A percentile compares a stretch with the other conserved stretches of the same genome.
Evolutionary conservation across 2,329 filamentous ascomycete genomes (phyloP).

Genomic region (Chrysosporium keratinophilum): DNA sequence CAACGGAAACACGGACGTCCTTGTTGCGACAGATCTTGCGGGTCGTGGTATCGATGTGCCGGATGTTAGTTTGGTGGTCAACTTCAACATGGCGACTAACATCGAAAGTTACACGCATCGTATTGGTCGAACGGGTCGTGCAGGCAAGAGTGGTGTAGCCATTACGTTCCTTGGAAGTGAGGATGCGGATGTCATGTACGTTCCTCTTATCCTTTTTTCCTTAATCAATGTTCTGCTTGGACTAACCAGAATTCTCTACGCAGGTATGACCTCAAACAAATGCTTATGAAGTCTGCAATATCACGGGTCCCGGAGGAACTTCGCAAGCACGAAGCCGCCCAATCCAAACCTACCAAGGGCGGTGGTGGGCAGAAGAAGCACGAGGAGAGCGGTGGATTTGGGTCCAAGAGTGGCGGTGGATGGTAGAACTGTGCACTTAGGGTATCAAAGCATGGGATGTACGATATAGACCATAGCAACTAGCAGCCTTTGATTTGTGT

Average conservation of each 20-base stretch:
- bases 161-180: constrained; percentile 92
- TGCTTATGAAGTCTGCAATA: constrained; percentile 81
- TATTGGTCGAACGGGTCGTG: constrained; percentile 92
- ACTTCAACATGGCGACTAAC: constrained; percentile 94
- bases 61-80: constrained; percentile 86
- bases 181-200: constrained; percentile 73
- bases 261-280: constrained; percentile 79
- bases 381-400: constrained; percentile 33
- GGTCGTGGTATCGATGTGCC: constrained; percentile 96
- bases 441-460: neutral
- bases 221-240: constrained; percentile 3
- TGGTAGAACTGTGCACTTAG: constrained; percentile 1
- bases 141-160: constrained; percentile 89
- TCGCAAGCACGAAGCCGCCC: constrained; percentile 78
- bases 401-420: constrained; percentile 24
- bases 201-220: constrained; percentile 13
- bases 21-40: constrained; percentile 91
- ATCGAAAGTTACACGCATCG: constrained; percentile 97
- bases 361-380: constrained; percentile 37
- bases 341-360: constrained; percentile 57
- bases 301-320: constrained; percentile 86
- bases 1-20: constrained; percentile 67
- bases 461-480: neutral
- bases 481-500: too few species aligned
- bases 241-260: constrained; percentile 16